Evolutionary conservation across 257 asterid genomes (phyloP), one percentile per base, ranked within the genome.

Genomic region (Henckelia pumila): DNA sequence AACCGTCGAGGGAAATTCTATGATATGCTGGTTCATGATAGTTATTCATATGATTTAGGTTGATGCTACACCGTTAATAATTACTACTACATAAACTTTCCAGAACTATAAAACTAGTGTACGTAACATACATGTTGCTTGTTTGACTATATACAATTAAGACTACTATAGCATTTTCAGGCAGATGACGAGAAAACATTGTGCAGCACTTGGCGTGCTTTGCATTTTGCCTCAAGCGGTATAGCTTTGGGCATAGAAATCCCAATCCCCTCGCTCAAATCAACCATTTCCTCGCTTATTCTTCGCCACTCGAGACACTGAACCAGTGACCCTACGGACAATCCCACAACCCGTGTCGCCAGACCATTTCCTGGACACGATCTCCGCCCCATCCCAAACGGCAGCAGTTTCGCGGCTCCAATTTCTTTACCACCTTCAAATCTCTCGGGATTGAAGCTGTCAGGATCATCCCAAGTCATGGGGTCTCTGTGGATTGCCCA

Each of bases 321-420:
- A 14, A 80, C 47, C 19, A 76, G 19, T 2, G 84, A 35, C 8
- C 79, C 84, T 52, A 80, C 28, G 4, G 77, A 19, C 47, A 76
- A 63, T n/a, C 82, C 77, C 32, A 80, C 75, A 9, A 80, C 75
- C 6, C 81, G 71, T 25, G 63, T 77, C n/a, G 79, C 81, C 20
- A 76, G 65, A 2, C 76, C 77, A 53, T 59, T 6, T 8, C 84
- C 84, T 0, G 84, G 82, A 23, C 84, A 80, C 0, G 81, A 69
- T 56, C 84, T 70, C 71, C 84, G 71, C 22, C 84, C 84, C 81
- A 73, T 76, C 24, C 82, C 84, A 59, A 80, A 80, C 0, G 81
- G 70, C 68, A 80, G 16, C 8, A 76, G 23, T 65, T 76, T 67
- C 16, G 30, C 30, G 8, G 64, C 8, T 53, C 72, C 81, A 8